Conservation (phyloP, 2,329 filamentous ascomycete species). For the Metarhizium anisopliae region DNA sequence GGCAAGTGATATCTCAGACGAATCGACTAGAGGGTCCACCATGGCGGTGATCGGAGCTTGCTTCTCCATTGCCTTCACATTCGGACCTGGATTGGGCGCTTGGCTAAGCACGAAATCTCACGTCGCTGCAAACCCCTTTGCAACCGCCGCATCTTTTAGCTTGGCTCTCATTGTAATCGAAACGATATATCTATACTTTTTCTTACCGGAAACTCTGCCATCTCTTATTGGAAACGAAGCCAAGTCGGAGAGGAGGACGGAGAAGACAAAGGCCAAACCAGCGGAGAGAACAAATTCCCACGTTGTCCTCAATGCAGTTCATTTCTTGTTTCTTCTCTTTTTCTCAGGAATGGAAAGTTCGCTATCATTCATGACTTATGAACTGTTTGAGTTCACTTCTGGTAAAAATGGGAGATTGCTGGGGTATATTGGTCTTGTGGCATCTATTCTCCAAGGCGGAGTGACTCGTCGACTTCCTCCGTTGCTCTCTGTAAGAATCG, state of each 20-base stretch:
- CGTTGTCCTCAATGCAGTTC: constrained; percentile 69
- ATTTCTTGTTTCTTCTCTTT: constrained; percentile 88
- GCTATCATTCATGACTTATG: constrained; percentile 93
- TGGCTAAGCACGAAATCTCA: constrained; percentile 69
- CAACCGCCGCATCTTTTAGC: constrained; percentile 81
- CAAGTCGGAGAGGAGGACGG: constrained; percentile 17
- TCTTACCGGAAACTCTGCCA: constrained; percentile 79
- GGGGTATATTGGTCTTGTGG: constrained; percentile 84
- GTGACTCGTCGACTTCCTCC: constrained; percentile 80
- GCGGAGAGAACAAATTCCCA: constrained; percentile 70
- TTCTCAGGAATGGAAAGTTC: constrained; percentile 99
- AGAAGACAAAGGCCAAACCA: constrained; percentile 15
- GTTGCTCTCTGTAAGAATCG: constrained; percentile 68
- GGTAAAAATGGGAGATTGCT: constrained; percentile 76
- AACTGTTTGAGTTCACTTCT: constrained; percentile 76
- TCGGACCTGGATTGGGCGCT: constrained; percentile 86
- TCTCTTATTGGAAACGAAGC: constrained; percentile 32
- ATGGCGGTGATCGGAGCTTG: constrained; percentile 96
- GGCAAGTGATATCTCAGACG: constrained; percentile 89
- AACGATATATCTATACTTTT: constrained; percentile 77
- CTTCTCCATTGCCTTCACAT: constrained; percentile 95
- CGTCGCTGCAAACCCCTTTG: constrained; percentile 85
- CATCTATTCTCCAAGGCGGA: constrained; percentile 87
- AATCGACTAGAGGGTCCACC: constrained; percentile 73
- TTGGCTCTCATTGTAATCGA: constrained; percentile 77